A percentile compares a stretch with the other conserved stretches of the same genome.
These are phyloP conservation scores for Salix suchowensis DNA, from an alignment of 345 rosid genomes.

Conservation along the genomic window DNA sequence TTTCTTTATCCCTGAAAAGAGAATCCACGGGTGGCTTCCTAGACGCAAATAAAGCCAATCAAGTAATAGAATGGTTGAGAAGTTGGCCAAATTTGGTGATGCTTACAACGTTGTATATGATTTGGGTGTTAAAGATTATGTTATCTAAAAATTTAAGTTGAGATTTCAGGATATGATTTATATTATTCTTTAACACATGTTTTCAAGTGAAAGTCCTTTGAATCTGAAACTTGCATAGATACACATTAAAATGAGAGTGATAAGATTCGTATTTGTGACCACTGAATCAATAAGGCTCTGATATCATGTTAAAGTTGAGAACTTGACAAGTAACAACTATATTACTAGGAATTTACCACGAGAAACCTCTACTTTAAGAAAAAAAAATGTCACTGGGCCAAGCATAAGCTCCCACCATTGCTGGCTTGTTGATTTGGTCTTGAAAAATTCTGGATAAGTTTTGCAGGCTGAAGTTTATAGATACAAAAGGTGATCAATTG, in stretches of 20 bases:
- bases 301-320: too few species aligned
- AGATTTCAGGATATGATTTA: neutral
- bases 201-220: rapidly evolving
- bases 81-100: neutral
- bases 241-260: too few species aligned
- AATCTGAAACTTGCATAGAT: rapidly evolving
- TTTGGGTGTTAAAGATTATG: neutral
- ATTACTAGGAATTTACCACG: neutral
- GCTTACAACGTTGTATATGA: neutral
- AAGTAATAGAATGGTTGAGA: neutral
- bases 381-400: too few species aligned
- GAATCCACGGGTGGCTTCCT: neutral
- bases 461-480: neutral
- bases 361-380: neutral
- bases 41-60: neutral
- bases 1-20: neutral
- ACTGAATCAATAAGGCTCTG: rapidly evolving
- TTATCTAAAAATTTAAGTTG: neutral
- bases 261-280: too few species aligned
- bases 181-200: too few species aligned
- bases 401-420: too few species aligned
- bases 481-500: neutral
- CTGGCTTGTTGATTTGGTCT: too few species aligned
- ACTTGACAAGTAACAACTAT: too few species aligned
- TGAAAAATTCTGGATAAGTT: neutral